Conservation (phyloP, 2,329 filamentous ascomycete genomes). For the Diaporthe australafricana region DNA sequence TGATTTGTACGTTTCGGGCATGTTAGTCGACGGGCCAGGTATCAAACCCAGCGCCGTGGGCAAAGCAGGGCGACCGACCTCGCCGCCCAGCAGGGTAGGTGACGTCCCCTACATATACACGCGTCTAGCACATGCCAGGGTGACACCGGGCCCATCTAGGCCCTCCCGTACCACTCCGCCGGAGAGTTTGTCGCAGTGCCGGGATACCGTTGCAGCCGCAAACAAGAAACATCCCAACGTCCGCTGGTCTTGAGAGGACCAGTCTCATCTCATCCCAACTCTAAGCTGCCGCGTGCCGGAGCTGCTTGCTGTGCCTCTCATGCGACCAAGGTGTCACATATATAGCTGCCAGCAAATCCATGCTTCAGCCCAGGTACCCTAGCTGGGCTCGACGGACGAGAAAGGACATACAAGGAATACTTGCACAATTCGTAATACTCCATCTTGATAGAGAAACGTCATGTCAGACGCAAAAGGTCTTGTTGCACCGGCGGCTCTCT, state of each 20-base stretch:
- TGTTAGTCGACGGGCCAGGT: too few species aligned
- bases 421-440: too few species aligned
- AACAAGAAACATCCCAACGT: not conserved
- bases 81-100: too few species aligned
- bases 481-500: too few species aligned
- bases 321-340: too few species aligned
- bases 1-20: too few species aligned
- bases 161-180: conserved; percentile 21
- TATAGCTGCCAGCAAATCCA: too few species aligned
- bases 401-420: too few species aligned
- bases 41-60: too few species aligned
- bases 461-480: not conserved
- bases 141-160: not conserved
- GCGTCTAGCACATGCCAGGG: conserved; percentile 1
- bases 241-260: not conserved
- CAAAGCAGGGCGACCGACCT: too few species aligned
- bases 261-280: not conserved
- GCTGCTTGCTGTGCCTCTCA: not conserved
- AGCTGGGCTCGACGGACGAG: too few species aligned
- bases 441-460: not conserved
- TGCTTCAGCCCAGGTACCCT: too few species aligned
- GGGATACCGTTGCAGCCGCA: conserved; percentile 21
- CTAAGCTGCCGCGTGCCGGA: not conserved
- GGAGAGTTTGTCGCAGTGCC: conserved; percentile 20
- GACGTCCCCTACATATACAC: not conserved